phyloP scores from a whole-genome alignment of 148 eudicot species.

The Dianthus caryophyllus region DNA sequence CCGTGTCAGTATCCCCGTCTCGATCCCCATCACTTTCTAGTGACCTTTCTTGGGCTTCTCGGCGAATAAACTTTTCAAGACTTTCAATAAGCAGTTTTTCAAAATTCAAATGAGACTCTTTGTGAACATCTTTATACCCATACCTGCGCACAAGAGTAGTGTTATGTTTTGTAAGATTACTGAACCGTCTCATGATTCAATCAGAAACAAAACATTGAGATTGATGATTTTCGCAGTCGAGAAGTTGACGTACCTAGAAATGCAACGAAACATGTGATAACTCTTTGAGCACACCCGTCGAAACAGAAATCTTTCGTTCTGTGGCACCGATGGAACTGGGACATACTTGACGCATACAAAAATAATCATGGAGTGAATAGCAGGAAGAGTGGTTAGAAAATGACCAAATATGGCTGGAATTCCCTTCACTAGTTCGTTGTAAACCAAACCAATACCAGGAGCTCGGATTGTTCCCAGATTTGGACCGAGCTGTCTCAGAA shows the following conservation, averaged over 20 bases:
- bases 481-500: slow-evolving; percentile 77
- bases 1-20: slow-evolving; percentile 52
- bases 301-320: slow-evolving; percentile 84
- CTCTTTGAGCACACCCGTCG: slow-evolving; percentile 85
- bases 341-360: slow-evolving; percentile 94
- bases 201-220: background rate
- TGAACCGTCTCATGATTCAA: background rate
- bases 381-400: slow-evolving; percentile 87
- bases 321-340: slow-evolving; percentile 88
- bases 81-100: slow-evolving; percentile 82
- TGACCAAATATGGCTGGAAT: slow-evolving; percentile 95
- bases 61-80: slow-evolving; percentile 80
- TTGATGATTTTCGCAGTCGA: background rate
- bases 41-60: slow-evolving; percentile 86
- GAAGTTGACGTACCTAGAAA: slow-evolving; percentile 60
- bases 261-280: slow-evolving; percentile 96
- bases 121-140: slow-evolving; percentile 93
- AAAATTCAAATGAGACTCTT: slow-evolving; percentile 77
- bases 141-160: slow-evolving; percentile 50
- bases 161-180: background rate
- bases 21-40: slow-evolving; percentile 71
- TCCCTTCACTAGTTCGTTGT: slow-evolving; percentile 91
- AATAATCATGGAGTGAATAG: slow-evolving; percentile 94
- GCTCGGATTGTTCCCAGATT: slow-evolving; percentile 93
- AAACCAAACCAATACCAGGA: slow-evolving; percentile 95